These are phyloP conservation scores for Solanum paucissectum DNA, from an alignment of 257 asterid species.

Conservation along the genomic window DNA sequence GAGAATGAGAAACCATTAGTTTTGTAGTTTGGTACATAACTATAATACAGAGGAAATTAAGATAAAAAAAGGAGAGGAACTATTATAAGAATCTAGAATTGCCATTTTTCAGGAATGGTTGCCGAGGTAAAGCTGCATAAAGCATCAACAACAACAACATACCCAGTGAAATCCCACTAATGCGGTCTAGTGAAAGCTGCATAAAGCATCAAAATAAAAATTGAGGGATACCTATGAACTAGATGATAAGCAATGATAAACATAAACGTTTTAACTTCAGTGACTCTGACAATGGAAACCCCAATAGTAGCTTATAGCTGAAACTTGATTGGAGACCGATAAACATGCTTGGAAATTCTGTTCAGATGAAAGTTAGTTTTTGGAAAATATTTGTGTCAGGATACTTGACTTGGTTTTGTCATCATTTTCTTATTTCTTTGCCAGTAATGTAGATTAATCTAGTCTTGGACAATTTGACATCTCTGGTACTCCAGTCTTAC, in stretches of 20 bases:
- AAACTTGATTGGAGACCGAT: neutral
- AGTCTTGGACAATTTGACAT: neutral
- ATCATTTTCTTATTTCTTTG: neutral
- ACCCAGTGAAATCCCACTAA: neutral
- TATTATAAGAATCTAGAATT: neutral
- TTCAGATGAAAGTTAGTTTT: neutral
- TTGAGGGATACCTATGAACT: neutral
- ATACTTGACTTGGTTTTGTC: neutral
- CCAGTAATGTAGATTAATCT: neutral
- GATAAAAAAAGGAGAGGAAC: neutral
- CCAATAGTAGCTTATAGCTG: neutral
- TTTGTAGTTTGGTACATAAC: neutral
- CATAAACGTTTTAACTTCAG: neutral
- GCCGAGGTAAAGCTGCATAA: neutral
- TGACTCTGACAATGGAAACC: neutral
- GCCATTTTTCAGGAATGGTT: neutral
- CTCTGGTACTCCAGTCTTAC: neutral
- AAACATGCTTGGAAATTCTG: neutral
- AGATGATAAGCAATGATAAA: neutral
- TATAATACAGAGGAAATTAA: neutral
- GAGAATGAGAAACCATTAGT: neutral
- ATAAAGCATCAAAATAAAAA: neutral
- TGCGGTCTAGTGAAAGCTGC: neutral
- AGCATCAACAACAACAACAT: neutral
- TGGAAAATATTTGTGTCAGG: neutral